Percentiles rank a stretch among this genome's conserved stretches.
These are phyloP conservation scores for Helianthus tuberosus DNA, from an alignment of 129 eudicot species.

Conservation along the genomic window DNA sequence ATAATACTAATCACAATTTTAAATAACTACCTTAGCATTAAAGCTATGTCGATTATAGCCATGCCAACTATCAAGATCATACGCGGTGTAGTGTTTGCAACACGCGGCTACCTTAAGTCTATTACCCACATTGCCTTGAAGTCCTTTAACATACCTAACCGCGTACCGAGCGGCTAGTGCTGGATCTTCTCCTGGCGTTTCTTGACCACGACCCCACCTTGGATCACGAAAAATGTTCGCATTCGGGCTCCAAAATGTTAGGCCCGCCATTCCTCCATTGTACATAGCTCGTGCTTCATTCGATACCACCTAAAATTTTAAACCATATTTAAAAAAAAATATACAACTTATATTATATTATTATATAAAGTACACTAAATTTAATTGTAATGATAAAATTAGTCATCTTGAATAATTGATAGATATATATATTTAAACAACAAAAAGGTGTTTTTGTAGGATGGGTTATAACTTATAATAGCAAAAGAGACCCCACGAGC, in stretches of 20 bases:
- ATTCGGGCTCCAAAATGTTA: conserved; percentile 97
- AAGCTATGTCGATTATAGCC: conserved; percentile 79
- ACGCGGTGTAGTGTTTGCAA: conserved; percentile 94
- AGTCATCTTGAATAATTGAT: conserved; percentile 13
- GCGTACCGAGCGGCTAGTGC: conserved; percentile 62
- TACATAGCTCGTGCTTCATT: conserved; percentile 97
- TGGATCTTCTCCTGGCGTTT: conserved; percentile 99
- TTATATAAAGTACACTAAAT: conserved; percentile 6
- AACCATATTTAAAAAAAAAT: not conserved
- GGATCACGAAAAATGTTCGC: conserved; percentile 93
- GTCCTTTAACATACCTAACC: conserved; percentile 78
- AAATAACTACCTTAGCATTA: conserved; percentile 65
- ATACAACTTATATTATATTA: not conserved
- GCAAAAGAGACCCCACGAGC: conserved; percentile 28
- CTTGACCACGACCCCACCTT: conserved; percentile 98
- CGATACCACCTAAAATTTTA: conserved; percentile 67
- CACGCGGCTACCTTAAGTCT: conserved; percentile 88
- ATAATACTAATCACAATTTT: not conserved
- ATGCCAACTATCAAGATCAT: conserved; percentile 92
- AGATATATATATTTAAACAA: conserved; percentile 8
- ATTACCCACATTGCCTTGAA: conserved; percentile 63
- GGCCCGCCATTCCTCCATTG: conserved; percentile 83
- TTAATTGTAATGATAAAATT: conserved; percentile 5
- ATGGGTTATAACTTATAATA: conserved; percentile 30
- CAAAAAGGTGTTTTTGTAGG: conserved; percentile 15